Base-by-base conservation (phyloP, 805 yeast genomes). In the Kazachstania taianensis region DNA sequence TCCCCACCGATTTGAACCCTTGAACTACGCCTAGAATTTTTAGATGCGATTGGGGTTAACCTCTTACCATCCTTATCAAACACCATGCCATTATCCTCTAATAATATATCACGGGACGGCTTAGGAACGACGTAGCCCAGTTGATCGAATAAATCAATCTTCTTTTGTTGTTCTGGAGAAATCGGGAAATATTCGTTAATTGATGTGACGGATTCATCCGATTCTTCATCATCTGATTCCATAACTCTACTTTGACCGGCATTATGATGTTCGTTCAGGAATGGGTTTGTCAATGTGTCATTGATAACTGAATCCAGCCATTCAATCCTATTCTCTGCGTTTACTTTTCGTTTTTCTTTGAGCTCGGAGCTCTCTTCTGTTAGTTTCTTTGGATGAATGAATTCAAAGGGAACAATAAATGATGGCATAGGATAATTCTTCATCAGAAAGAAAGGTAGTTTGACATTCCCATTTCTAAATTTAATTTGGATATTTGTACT, bases 401-500 rank as follows among this genome's bases (percentile, higher is more conserved):
- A 57, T 34, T 57, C 62, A 41, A 45, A 53, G 5, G 62, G 62
- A 3, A 57, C 48, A 16, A 55, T 48, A 20, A 48, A 39, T 0
- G 51, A 47, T 1, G 62, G 58, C 30, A 48, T 50, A 8, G 50
- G 38, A 34, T 48, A 49, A 41, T 57, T 53, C 32, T 50, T 48
- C 53, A 52, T 49, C 14, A 55, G 33, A 28, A 54, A 57, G 32
- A 46, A 50, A 3, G 63, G 59, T 18, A 59, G 40, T 35, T 59
- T 59, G 1, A 59, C 55, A 19, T 52, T 48, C 2, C 59, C 55
- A 38, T 59, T 59, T 37, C 46, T 53, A 34, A 57, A 59, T 36
- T 56, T 59, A n/a, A 59, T 56, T 35, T 52, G 58, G 28, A 56
- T 36, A 31, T 59, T 59, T 7, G 59, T 50, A 31, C 59, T 53